A percentile compares a stretch with the other conserved stretches of the same genome.
These are phyloP conservation scores for Hansenula sp. DNA, from an alignment of 1,139 yeast genomes.

Conservation along the genomic window DNA sequence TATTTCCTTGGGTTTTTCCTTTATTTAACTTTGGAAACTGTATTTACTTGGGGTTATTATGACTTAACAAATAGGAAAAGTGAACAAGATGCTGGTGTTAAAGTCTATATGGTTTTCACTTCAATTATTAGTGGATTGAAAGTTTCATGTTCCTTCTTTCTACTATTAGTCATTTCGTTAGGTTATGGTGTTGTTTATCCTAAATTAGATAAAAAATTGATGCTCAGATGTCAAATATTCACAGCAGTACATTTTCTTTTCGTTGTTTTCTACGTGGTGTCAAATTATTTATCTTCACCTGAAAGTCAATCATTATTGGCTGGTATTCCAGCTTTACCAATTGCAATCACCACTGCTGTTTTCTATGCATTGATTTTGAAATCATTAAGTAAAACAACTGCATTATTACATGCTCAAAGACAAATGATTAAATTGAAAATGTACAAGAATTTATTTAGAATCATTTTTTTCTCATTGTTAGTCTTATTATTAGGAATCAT, in stretches of 20 bases:
- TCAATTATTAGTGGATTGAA: slow-evolving; percentile 79
- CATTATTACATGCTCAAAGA: slow-evolving; percentile 73
- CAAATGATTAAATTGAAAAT: slow-evolving; percentile 87
- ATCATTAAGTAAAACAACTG: slow-evolving; percentile 72
- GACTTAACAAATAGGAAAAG: slow-evolving; percentile 73
- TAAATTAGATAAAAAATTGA: slow-evolving; percentile 67
- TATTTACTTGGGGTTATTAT: slow-evolving; percentile 88
- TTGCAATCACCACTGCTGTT: slow-evolving; percentile 62
- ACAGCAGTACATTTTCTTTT: slow-evolving; percentile 71
- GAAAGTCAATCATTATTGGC: slow-evolving; percentile 35
- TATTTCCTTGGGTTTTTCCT: slow-evolving; percentile 83
- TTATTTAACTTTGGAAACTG: slow-evolving; percentile 79
- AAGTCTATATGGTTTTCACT: slow-evolving; percentile 71
- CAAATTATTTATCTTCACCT: slow-evolving; percentile 56
- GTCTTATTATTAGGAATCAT: slow-evolving; percentile 62
- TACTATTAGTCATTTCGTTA: slow-evolving; percentile 77
- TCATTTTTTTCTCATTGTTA: slow-evolving; percentile 65
- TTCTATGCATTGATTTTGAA: slow-evolving; percentile 76
- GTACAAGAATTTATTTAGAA: slow-evolving; percentile 74
- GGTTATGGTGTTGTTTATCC: slow-evolving; percentile 95
- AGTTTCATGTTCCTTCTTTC: slow-evolving; percentile 83
- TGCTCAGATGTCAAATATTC: slow-evolving; percentile 78
- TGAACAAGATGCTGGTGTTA: slow-evolving; percentile 52
- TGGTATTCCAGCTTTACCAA: slow-evolving; percentile 57
- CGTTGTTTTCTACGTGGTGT: slow-evolving; percentile 62